phyloP scores from a whole-genome alignment of 163 green algal species.

The Chlamydomonas reinhardtii region DNA sequence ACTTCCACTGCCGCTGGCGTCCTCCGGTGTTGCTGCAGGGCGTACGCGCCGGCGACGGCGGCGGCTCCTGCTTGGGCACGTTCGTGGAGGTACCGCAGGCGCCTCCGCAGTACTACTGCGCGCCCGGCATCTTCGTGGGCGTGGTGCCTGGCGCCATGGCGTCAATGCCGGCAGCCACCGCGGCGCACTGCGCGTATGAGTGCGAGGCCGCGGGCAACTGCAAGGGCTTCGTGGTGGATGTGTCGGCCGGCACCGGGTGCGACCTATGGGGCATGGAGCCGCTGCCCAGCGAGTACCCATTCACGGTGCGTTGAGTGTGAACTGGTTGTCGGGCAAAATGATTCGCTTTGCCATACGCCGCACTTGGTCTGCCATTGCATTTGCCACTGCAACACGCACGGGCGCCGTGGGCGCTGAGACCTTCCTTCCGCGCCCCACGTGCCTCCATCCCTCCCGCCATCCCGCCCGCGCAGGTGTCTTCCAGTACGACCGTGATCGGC shows the following conservation, averaged over 20 bases:
- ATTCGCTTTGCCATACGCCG: too few species aligned
- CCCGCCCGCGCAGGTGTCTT: too few species aligned
- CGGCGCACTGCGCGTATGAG: not conserved
- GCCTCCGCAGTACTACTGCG: slow-evolving; percentile 5
- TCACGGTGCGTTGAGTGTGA: too few species aligned
- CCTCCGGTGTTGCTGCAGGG: not conserved
- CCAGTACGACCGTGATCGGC: too few species aligned
- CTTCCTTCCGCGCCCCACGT: too few species aligned
- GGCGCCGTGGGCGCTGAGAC: too few species aligned
- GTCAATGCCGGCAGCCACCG: not conserved
- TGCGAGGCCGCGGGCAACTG: not conserved
- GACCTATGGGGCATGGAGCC: not conserved
- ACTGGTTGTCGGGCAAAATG: too few species aligned
- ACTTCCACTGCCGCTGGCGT: too few species aligned
- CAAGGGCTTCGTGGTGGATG: not conserved
- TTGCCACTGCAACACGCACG: too few species aligned
- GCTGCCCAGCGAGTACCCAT: not conserved
- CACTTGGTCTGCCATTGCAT: too few species aligned
- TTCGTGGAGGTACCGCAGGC: not conserved
- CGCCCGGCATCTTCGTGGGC: not conserved
- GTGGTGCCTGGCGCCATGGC: not conserved
- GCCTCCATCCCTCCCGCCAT: too few species aligned
- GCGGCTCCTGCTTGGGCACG: not conserved
- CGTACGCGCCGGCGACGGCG: not conserved
- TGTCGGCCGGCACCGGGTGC: too few species aligned